Conservation (phyloP, 2,329 filamentous ascomycete genomes). For the Pseudopithomyces maydicus region DNA sequence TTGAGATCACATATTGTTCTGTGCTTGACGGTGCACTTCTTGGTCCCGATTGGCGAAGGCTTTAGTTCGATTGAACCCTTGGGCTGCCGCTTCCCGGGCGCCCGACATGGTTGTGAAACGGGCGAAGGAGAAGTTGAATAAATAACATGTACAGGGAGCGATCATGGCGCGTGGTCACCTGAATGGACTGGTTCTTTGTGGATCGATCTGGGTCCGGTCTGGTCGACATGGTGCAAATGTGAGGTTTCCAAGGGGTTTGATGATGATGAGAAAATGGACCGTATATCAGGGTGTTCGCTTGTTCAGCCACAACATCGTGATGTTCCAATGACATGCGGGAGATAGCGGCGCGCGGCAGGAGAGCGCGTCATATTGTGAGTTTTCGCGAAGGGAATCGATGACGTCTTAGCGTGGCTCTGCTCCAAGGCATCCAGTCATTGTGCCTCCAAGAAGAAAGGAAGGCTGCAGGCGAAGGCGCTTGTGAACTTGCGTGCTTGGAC, state of each 20-base stretch:
- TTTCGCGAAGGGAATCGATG: neutral
- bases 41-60: slow-evolving; percentile 39
- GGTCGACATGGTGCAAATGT: neutral
- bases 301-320: slow-evolving; percentile 4
- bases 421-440: neutral
- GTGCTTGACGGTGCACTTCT: slow-evolving; percentile 46
- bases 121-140: slow-evolving; percentile 45
- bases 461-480: neutral
- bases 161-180: slow-evolving; percentile 44
- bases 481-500: neutral
- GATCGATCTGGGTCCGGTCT: neutral
- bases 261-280: neutral
- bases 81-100: slow-evolving; percentile 37
- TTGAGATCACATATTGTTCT: slow-evolving; percentile 50
- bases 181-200: slow-evolving; percentile 25
- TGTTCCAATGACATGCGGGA: neutral
- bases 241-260: neutral
- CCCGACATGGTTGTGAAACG: slow-evolving; percentile 44
- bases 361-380: neutral
- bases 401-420: slow-evolving; percentile 2
- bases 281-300: neutral
- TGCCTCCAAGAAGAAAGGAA: neutral
- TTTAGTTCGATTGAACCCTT: slow-evolving; percentile 49
- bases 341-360: neutral
- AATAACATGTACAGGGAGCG: slow-evolving; percentile 46